Base-by-base conservation (phyloP, 768 basidiomycete species). In the Agaricus bisporus region DNA sequence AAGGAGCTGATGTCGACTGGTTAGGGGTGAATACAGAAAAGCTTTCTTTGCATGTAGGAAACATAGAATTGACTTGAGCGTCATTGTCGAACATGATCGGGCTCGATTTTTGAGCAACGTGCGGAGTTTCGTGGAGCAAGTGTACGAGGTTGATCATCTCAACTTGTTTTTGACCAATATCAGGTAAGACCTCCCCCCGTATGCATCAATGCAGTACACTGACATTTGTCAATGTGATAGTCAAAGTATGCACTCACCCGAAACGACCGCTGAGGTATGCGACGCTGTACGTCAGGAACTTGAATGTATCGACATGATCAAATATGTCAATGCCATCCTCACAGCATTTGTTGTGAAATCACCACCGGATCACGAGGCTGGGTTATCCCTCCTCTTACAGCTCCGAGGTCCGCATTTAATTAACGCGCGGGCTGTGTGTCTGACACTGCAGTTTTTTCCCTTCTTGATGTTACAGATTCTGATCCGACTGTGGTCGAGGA, bases 291-390 rank as follows among this genome's bases (percentile, higher is more conserved):
- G 89, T 39, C 62, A 58, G 3, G 81, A 89, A 53, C 75, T 98
- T 7, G 89, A 95, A 63, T 71, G 67, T 22, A 79, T 72, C 51
- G 87, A 91, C 64, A 65, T 89, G 47, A 80, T 79, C 61, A 83
- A 81, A 70, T 98, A 94, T 59, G 78, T 95, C 61, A 97, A 95
- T 65, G 83, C 91, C 8, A 88, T 98, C 49, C 69, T 98, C 58
- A 98, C 95, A 1, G 88, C 95, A 0, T 85, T 97, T 65, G 90
- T 94, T 17, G 89, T 97, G 54, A 95, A 95, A 64, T 80, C 77
- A 5, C 95, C 95, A 6, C 85, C 94, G 14, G 92, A 97, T 62
- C 83, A 94, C 57, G 95, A 98, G 65, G 81, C 87, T 17, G 95
- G 83, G 1, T 75, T 99, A 1, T 70, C 78, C 7, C 71, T 91